Evolutionary conservation across 2,329 filamentous ascomycete species (phyloP).

Genomic region (Fusarium illudens): DNA sequence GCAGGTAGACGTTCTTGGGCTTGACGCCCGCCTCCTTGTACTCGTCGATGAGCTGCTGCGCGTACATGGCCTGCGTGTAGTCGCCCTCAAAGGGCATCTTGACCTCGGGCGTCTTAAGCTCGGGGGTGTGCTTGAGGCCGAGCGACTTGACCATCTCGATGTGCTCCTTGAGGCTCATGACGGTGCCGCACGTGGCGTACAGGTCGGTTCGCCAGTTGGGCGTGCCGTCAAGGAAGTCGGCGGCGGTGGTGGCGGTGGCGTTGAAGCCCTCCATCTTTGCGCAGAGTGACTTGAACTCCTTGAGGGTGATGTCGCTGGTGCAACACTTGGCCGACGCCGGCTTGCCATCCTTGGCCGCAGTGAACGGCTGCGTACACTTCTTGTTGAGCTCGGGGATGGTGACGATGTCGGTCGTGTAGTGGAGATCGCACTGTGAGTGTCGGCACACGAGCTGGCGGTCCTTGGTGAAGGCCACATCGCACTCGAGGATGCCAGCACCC

Average conservation of each 20-base stretch:
- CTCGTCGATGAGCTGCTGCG: constrained; percentile 70
- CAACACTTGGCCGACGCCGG: constrained; percentile 72
- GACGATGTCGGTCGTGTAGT: constrained; percentile 75
- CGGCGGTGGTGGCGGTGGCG: constrained; percentile 63
- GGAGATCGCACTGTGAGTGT: constrained; percentile 72
- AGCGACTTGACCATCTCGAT: constrained; percentile 66
- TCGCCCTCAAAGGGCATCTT: constrained; percentile 71
- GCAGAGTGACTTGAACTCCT: constrained; percentile 73
- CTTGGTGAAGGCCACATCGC: constrained; percentile 72
- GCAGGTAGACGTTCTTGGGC: constrained; percentile 64
- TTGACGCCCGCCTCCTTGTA: constrained; percentile 63
- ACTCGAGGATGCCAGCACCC: constrained; percentile 73
- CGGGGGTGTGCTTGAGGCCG: constrained; percentile 70
- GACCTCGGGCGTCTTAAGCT: constrained; percentile 74
- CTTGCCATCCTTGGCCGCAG: constrained; percentile 59
- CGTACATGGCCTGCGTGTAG: constrained; percentile 72
- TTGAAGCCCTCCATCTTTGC: constrained; percentile 75
- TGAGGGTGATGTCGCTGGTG: constrained; percentile 74
- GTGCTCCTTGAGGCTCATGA: constrained; percentile 68
- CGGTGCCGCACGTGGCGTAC: constrained; percentile 70
- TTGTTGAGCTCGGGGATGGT: constrained; percentile 66
- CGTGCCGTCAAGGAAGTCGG: constrained; percentile 66
- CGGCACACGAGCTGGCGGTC: constrained; percentile 73
- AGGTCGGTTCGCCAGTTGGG: constrained; percentile 71
- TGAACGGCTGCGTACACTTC: constrained; percentile 71